Base-by-base conservation (phyloP, 2,329 filamentous ascomycete genomes). In the Biscogniauxia sp. region DNA sequence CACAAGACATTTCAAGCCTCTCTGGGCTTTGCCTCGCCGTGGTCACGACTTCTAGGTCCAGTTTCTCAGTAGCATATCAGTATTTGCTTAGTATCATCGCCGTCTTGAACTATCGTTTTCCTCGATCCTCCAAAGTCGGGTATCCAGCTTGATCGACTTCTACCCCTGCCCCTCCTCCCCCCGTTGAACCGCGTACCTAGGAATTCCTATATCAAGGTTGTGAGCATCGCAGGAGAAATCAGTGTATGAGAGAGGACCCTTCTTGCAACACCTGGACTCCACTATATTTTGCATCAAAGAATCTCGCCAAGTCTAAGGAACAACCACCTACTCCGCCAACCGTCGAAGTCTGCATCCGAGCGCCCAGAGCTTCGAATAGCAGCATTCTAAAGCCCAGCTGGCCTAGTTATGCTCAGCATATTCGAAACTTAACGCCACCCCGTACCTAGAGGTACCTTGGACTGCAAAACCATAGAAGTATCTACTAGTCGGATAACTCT, bases 391-490 rank as follows among this genome's bases (percentile, higher is more conserved):
- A n/a, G 56, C 60, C 66, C 61, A 55, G 59, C 25, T 28, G 19
- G 54, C 13, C 23, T 41, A 9, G 20, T 23, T 56, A 49, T 51
- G 54, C 54, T 51, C 20, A n/a, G 41, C 49, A 6, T 65, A 59
- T 69, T 69, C 70, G 69, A 72, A 73, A 71, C 72, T 66, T 71
- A 72, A 72, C 62, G 69, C 15, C 69, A 70, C 67, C 66, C 68
- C 68, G 65, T 32, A 65, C 65, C 63, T 66, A 66, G 61, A 53
- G 55, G 59, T 68, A 68, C 68, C 67, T 70, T 70, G 65, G 67
- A 72, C 68, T 68, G 72, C 70, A 72, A 74, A 74, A 73, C 72
- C 70, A 65, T 65, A 67, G 69, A 65, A 64, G 66, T 67, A 56
- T 55, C 55, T 37, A 49, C 53, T 45, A 32, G 45, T 54, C 51